Evolutionary conservation across 495 filamentous ascomycete species (phyloP).

Genomic region (Daldinia grandis): DNA sequence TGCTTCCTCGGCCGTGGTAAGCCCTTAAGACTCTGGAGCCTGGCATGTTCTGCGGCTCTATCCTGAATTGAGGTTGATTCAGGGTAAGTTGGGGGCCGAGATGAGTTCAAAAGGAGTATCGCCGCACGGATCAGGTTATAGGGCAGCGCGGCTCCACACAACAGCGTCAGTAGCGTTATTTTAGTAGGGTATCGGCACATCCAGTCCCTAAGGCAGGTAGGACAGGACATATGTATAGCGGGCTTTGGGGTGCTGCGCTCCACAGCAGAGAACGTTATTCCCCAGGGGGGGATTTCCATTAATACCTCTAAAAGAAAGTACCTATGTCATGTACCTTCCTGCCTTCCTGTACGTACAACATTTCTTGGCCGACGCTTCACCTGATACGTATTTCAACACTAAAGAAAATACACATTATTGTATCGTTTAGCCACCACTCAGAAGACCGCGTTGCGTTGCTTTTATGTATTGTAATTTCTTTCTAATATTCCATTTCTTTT

Average conservation of each 20-base stretch:
- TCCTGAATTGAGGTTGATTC: conserved; percentile 43
- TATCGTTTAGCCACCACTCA: conserved; percentile 43
- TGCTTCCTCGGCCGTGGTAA: conserved; percentile 36
- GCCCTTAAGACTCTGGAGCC: conserved; percentile 35
- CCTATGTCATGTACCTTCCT: no score
- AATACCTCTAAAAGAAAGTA: no score
- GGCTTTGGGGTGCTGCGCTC: background rate
- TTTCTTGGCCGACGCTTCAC: no score
- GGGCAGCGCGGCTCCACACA: conserved; percentile 38
- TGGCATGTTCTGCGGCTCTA: conserved; percentile 42
- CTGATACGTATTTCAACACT: background rate
- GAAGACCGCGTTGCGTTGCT: conserved; percentile 6
- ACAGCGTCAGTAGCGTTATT: background rate
- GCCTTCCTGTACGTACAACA: no score
- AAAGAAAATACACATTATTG: background rate
- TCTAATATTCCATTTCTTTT: conserved; percentile 12
- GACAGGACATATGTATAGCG: background rate
- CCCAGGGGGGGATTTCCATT: background rate
- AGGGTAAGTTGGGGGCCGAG: conserved; percentile 33
- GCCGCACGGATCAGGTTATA: conserved; percentile 30
- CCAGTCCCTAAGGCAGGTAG: conserved; percentile 7
- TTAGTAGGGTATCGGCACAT: conserved; percentile 9
- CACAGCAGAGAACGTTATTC: conserved; percentile 1
- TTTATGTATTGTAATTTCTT: conserved; percentile 15
- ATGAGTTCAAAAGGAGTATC: conserved; percentile 4